Percentiles rank a stretch among this genome's conserved stretches.
These are phyloP conservation scores for Hymenoscyphus occultus DNA, from an alignment of 2,329 filamentous ascomycete genomes.

Conservation along the genomic window DNA sequence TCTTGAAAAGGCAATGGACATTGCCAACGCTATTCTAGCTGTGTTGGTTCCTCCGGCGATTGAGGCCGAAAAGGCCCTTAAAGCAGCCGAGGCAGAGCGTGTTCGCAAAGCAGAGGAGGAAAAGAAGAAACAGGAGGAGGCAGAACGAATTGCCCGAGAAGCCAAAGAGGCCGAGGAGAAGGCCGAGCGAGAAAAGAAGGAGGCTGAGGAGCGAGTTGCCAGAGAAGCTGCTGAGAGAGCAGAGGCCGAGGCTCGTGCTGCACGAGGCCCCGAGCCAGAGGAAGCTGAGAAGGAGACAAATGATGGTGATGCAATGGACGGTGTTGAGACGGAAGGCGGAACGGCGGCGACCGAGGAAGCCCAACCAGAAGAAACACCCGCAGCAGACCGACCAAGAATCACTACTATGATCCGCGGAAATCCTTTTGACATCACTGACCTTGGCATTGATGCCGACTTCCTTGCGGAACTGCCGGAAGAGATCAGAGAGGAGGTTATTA, in stretches of 20 bases:
- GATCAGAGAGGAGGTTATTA: constrained; percentile 91
- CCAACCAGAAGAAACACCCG: constrained; percentile 41
- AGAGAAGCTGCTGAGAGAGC: constrained; percentile 60
- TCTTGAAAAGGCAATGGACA: constrained; percentile 64
- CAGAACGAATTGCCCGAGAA: constrained; percentile 62
- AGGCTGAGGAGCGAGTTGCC: constrained; percentile 68
- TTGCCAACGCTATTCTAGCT: constrained; percentile 67
- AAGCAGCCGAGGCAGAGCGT: constrained; percentile 56
- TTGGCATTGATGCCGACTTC: constrained; percentile 93
- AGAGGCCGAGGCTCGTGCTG: constrained; percentile 47
- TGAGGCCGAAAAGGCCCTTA: constrained; percentile 71
- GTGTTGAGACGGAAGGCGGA: constrained; percentile 57
- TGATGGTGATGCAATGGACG: constrained; percentile 61
- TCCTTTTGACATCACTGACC: constrained; percentile 86
- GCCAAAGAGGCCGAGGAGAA: constrained; percentile 70
- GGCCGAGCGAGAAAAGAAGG: constrained; percentile 62
- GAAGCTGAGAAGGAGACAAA: constrained; percentile 33
- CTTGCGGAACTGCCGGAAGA: constrained; percentile 97
- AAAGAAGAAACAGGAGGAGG: constrained; percentile 59
- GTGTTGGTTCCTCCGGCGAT: constrained; percentile 80
- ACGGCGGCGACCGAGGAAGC: constrained; percentile 36
- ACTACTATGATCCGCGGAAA: constrained; percentile 82
- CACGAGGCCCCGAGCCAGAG: constrained; percentile 47
- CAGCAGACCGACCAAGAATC: constrained; percentile 58
- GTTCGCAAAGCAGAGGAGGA: constrained; percentile 57